Evolutionary conservation across 2,329 filamentous ascomycete genomes (phyloP).

Genomic region (Claviceps purpurea): DNA sequence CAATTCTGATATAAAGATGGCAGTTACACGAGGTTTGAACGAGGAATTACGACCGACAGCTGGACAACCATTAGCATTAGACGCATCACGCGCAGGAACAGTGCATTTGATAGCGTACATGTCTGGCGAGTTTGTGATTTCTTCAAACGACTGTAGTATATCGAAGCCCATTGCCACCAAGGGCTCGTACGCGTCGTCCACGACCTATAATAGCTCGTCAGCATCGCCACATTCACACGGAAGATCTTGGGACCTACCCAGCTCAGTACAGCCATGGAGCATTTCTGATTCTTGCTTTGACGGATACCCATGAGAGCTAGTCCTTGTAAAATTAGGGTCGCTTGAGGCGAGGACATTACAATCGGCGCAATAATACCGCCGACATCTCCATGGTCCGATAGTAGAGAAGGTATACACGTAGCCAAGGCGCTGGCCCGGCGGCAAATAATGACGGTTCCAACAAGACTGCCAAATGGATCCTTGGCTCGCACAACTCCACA

Average conservation of each 20-base stretch:
- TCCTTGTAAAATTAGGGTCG: conserved; percentile 59
- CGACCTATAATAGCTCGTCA: conserved; percentile 34
- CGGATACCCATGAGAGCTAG: conserved; percentile 68
- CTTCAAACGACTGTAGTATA: conserved; percentile 67
- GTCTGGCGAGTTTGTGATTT: conserved; percentile 53
- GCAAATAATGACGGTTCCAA: conserved; percentile 72
- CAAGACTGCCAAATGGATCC: conserved; percentile 48
- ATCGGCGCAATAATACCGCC: conserved; percentile 73
- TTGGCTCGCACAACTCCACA: conserved; percentile 80
- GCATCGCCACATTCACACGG: background rate
- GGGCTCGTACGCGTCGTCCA: conserved; percentile 59
- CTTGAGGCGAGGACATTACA: conserved; percentile 55
- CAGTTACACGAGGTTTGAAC: background rate
- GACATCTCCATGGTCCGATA: conserved; percentile 42
- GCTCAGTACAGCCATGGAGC: conserved; percentile 59
- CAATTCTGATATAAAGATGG: background rate
- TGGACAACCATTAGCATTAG: background rate
- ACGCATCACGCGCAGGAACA: background rate
- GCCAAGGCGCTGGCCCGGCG: conserved; percentile 54
- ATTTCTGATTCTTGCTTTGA: conserved; percentile 68
- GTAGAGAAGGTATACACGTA: conserved; percentile 55
- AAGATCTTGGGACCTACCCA: conserved; percentile 46
- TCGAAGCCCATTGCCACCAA: conserved; percentile 70
- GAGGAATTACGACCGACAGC: background rate
- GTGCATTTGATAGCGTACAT: conserved; percentile 23